Evolutionary conservation across 1,284 basidiomycete genomes (phyloP).

Genomic region (Boletus sp.): DNA sequence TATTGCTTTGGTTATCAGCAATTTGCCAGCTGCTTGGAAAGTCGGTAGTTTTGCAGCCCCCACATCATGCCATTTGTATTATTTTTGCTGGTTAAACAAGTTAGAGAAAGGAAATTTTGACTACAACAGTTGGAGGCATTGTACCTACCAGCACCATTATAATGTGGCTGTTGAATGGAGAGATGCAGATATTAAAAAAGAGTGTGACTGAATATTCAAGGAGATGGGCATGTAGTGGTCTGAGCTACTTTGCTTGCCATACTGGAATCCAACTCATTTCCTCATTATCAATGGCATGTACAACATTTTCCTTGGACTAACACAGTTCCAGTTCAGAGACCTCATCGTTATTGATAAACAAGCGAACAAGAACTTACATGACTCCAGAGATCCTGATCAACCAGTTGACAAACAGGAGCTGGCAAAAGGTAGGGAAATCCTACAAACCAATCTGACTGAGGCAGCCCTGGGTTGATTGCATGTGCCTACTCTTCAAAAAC

Average conservation of each 20-base stretch:
- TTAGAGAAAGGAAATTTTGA: background rate
- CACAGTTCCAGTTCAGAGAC: slow-evolving; percentile 11
- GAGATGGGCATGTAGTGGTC: slow-evolving; percentile 34
- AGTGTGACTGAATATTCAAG: background rate
- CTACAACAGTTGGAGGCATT: background rate
- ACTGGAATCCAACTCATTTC: slow-evolving; percentile 42
- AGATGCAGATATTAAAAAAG: background rate
- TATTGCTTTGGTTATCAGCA: slow-evolving; percentile 1
- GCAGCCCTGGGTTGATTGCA: background rate
- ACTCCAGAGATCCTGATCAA: background rate
- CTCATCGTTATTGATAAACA: slow-evolving; percentile 15
- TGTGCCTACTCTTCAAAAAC: background rate
- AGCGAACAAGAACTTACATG: background rate
- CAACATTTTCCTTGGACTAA: slow-evolving; percentile 28
- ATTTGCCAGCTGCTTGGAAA: slow-evolving; percentile 7
- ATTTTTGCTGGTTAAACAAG: slow-evolving; percentile 4
- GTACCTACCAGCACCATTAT: background rate
- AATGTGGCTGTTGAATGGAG: background rate
- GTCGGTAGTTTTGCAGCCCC: slow-evolving; percentile 1
- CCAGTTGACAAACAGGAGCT: background rate
- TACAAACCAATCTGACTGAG: background rate
- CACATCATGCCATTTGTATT: background rate
- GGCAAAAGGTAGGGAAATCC: background rate
- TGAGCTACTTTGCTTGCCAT: slow-evolving; percentile 42
- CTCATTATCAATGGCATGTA: slow-evolving; percentile 45